Base-by-base conservation (phyloP, 805 yeast genomes). In the Candida oleophila region DNA sequence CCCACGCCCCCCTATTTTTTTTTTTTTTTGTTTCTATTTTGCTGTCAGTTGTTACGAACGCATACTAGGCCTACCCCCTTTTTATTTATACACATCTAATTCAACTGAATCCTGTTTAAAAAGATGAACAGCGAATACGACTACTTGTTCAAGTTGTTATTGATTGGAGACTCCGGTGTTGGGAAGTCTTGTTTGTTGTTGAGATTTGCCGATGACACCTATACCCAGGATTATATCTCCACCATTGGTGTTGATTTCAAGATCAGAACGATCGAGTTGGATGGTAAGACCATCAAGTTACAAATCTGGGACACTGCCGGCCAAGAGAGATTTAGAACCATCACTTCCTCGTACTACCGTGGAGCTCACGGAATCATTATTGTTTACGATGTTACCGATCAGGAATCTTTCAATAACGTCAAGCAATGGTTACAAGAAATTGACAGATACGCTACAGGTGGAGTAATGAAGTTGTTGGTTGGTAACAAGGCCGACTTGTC, bases 301-400 rank as follows among this genome's bases (percentile, higher is more conserved):
- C 99, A 94, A 68, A 87, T 92, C 38, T 87, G 97, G 97, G 97
- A 90, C 65, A 90, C 97, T 36, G 97, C 97, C 1, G 97, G 97
- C n/a, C 97, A 90, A 71, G 97, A 90, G 66, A 78, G 97, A 61
- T 90, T 90, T 73, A 81, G 96, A 71, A 89, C 96, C 43, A 92
- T 92, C 72, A 94, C 98, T 11, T 88, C 97, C 12, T 89, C 97
- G 14, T 92, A 92, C 74, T 92, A 92, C 77, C 86, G 99, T 68
- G 99, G 99, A 47, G 97, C 98, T 11, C 98, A 92, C 65, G 99
- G 99, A 51, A 94, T 92, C 68, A 94, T 92, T 60, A 92, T 92
- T 59, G 99, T 92, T 44, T 92, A 94, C 68, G 99, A 92, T 65
- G 97, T 94, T 40, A 94, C 99, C 44, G 98, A 94, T 69, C 97